Evolutionary conservation across 768 basidiomycete species (phyloP).

Genomic region (Podaxis carcinomalis): DNA sequence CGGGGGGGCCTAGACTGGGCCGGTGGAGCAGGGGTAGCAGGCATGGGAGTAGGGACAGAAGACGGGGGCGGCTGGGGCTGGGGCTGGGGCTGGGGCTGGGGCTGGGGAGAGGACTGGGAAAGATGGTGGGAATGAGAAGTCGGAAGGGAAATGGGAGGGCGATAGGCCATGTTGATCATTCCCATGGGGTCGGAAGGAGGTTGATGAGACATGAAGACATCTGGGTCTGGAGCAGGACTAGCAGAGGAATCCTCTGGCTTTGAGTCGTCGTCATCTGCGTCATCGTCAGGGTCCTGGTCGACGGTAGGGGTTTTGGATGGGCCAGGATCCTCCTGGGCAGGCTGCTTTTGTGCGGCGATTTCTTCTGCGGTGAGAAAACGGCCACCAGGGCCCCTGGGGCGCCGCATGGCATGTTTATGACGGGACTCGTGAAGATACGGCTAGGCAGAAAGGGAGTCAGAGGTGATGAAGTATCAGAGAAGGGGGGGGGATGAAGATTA

Average conservation of each 20-base stretch:
- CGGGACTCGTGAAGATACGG: conserved; percentile 98
- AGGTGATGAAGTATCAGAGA: conserved; percentile 3
- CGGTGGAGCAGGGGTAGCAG: background rate
- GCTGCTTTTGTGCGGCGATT: conserved; percentile 75
- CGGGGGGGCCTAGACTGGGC: conserved; percentile 2
- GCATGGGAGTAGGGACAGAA: conserved; percentile 7
- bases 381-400: conserved; percentile 95
- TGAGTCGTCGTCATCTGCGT: conserved; percentile 33
- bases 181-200: conserved; percentile 19
- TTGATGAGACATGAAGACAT: conserved; percentile 20
- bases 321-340: conserved; percentile 29
- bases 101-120: conserved; percentile 14
- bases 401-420: conserved; percentile 96
- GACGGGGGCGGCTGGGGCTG: conserved; percentile 1
- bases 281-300: conserved; percentile 27
- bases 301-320: conserved; percentile 26
- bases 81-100: conserved; percentile 1
- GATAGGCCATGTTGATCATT: conserved; percentile 23
- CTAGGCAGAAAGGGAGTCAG: conserved; percentile 32
- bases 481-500: background rate
- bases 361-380: conserved; percentile 97
- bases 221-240: conserved; percentile 12
- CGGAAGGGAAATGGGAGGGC: conserved; percentile 9
- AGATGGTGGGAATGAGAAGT: conserved; percentile 11
- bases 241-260: conserved; percentile 32